Evolutionary conservation across 2,329 filamentous ascomycete species (phyloP).

Genomic region (Pseudogymnoascus sp.): DNA sequence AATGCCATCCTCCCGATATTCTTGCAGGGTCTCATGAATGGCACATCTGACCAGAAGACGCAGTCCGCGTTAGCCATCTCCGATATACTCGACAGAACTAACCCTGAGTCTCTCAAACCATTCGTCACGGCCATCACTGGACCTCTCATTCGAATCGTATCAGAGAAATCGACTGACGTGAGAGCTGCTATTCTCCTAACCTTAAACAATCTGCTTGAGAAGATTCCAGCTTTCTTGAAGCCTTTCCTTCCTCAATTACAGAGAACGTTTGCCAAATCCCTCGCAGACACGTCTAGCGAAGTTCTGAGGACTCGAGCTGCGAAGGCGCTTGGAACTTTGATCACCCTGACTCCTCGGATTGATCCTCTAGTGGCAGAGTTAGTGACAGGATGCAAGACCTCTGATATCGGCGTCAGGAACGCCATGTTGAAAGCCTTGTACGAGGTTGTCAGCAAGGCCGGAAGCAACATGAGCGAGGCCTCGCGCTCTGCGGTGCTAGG

Average conservation of each 20-base stretch:
- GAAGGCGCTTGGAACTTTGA: slow-evolving; percentile 87
- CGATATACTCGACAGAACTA: slow-evolving; percentile 90
- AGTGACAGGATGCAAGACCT: slow-evolving; percentile 89
- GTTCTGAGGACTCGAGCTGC: slow-evolving; percentile 78
- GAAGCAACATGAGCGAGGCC: slow-evolving; percentile 85
- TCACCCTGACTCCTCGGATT: slow-evolving; percentile 89
- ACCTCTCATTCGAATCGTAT: slow-evolving; percentile 93
- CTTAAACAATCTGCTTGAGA: slow-evolving; percentile 89
- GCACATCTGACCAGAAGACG: slow-evolving; percentile 81
- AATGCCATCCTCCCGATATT: slow-evolving; percentile 94
- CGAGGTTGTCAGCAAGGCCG: slow-evolving; percentile 92
- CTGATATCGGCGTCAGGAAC: slow-evolving; percentile 76
- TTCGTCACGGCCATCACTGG: slow-evolving; percentile 98
- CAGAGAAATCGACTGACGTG: slow-evolving; percentile 90
- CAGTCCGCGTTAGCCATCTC: slow-evolving; percentile 89
- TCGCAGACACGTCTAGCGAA: slow-evolving; percentile 89
- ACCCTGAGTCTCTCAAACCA: slow-evolving; percentile 76
- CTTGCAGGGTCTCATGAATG: slow-evolving; percentile 95
- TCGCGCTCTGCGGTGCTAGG: slow-evolving; percentile 79
- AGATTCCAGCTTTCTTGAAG: slow-evolving; percentile 91
- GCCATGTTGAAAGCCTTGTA: slow-evolving; percentile 97
- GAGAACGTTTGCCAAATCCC: slow-evolving; percentile 89
- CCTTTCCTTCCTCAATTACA: slow-evolving; percentile 95
- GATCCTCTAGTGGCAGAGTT: slow-evolving; percentile 89
- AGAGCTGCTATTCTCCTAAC: slow-evolving; percentile 91